phyloP scores from a whole-genome alignment of 164 flowering plant species.

The Annona cherimola region DNA sequence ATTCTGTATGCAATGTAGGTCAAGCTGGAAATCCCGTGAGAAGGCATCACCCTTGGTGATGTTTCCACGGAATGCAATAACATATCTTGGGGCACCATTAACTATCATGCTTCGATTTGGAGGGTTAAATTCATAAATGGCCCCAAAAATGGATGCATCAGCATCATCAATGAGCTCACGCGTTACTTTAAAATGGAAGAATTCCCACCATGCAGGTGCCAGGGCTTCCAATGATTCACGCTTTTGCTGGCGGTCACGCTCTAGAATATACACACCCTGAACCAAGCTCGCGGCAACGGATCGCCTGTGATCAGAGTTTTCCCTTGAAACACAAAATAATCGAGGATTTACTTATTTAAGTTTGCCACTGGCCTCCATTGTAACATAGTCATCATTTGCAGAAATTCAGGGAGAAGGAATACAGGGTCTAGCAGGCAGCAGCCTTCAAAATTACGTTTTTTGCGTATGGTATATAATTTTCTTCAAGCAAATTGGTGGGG shows the following conservation, averaged over 20 bases:
- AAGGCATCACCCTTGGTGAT: conserved; percentile 52
- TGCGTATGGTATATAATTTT: too few relatives aligned
- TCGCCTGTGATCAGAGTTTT: conserved; percentile 52
- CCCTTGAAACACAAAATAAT: conserved; percentile 37
- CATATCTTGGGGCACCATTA: conserved; percentile 39
- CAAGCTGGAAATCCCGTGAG: conserved; percentile 54
- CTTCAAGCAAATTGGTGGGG: too few relatives aligned
- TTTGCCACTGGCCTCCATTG: not conserved
- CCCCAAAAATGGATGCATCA: conserved; percentile 74
- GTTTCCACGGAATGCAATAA: conserved; percentile 86
- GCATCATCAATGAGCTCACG: conserved; percentile 54
- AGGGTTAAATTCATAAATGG: conserved; percentile 47
- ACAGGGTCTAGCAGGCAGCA: not conserved
- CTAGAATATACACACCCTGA: conserved; percentile 68
- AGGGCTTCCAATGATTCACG: conserved; percentile 56
- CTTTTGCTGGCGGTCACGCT: conserved; percentile 71
- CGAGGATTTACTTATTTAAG: not conserved
- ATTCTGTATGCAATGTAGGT: conserved; percentile 47
- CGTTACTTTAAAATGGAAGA: conserved; percentile 48
- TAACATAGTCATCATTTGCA: not conserved
- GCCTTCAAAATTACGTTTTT: not conserved
- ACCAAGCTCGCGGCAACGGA: conserved; percentile 83
- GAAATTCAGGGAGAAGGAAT: not conserved
- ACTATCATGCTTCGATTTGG: conserved; percentile 8
- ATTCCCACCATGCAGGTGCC: conserved; percentile 92